Base-by-base conservation (phyloP, 805 yeast genomes). In the Ogataea methanolica region DNA sequence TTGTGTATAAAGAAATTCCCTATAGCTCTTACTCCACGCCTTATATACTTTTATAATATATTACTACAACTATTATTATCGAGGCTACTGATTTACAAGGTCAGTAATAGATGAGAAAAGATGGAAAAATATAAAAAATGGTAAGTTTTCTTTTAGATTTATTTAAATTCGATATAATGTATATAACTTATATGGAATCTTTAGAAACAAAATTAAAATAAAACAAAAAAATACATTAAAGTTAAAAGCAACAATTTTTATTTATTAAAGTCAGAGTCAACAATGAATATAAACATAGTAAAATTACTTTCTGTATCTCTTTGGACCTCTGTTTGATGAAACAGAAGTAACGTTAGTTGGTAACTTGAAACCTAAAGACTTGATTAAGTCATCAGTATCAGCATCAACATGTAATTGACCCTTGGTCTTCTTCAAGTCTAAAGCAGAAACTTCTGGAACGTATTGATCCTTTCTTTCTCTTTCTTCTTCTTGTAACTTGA, bases 401-500 rank as follows among this genome's bases (percentile, higher is more conserved):
- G 87, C 80, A 77, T 92, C 99, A 72, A 92, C 96, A 79, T 88
- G 91, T 75, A 94, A 88, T 72, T 87, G 94, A 74, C 90, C 90
- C 79, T 90, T 89, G 73, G 94, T 84, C 85, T 88, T 88, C 65
- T 95, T 83, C 72, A 94, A 86, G 81, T 94, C 98, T 75, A 94
- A 88, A 76, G 99, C 99, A 72, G 99, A 95, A 72, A 91, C 96
- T 76, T 91, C 98, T 79, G 99, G 99, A 70, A 95, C 99, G 80
- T 91, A 94, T 82, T 94, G 99, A 80, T 94, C 98, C 82, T 95
- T 94, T 82, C 99, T 88, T 83, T 94, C 99, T 85, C 99, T 92
- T 86, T 94, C 99, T 82, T 94, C 99, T 83, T 94, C 99, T 85
- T 94, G 99, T 73, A 94, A 88, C 79, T 95, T 95, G 96, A 94